phyloP scores from a whole-genome alignment of 2,329 filamentous ascomycete genomes.

The Microdochium nivale region DNA sequence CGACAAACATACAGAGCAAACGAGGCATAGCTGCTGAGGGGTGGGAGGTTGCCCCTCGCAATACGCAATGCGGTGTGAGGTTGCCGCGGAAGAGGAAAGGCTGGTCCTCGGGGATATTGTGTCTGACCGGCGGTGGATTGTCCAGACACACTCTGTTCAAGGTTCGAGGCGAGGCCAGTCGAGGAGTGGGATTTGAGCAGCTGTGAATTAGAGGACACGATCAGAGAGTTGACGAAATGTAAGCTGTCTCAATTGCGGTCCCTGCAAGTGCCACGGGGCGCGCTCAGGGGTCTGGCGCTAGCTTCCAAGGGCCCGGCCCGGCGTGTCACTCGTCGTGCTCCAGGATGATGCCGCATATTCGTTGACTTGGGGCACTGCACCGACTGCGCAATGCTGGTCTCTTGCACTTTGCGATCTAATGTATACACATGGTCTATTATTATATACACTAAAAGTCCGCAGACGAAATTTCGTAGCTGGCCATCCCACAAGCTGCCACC shows the following conservation, averaged over 20 bases:
- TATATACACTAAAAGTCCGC: too few relatives aligned
- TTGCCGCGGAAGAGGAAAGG: not conserved
- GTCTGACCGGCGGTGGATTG: not conserved
- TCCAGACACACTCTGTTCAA: not conserved
- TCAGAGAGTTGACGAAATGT: not conserved
- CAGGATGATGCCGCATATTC: too few relatives aligned
- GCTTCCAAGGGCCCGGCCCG: not conserved
- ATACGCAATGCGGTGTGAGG: not conserved
- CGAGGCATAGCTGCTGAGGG: conserved; percentile 36
- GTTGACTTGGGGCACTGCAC: too few relatives aligned
- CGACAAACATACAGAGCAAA: conserved; percentile 37
- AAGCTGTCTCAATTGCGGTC: not conserved
- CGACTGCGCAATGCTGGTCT: too few relatives aligned
- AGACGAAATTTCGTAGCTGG: too few relatives aligned
- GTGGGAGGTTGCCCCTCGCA: conserved; percentile 1
- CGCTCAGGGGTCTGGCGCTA: not conserved
- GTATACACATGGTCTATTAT: too few relatives aligned
- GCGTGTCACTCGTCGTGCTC: not conserved
- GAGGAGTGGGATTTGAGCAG: not conserved
- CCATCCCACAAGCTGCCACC: too few relatives aligned
- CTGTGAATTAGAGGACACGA: not conserved
- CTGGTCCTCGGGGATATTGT: not conserved
- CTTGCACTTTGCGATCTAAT: too few relatives aligned
- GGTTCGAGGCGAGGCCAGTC: not conserved
- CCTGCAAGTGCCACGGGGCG: not conserved